Percentiles rank a stretch among this genome's conserved stretches.
Evolutionary conservation across 179 eudicot species (phyloP).

Genomic region (Silene vulgaris): DNA sequence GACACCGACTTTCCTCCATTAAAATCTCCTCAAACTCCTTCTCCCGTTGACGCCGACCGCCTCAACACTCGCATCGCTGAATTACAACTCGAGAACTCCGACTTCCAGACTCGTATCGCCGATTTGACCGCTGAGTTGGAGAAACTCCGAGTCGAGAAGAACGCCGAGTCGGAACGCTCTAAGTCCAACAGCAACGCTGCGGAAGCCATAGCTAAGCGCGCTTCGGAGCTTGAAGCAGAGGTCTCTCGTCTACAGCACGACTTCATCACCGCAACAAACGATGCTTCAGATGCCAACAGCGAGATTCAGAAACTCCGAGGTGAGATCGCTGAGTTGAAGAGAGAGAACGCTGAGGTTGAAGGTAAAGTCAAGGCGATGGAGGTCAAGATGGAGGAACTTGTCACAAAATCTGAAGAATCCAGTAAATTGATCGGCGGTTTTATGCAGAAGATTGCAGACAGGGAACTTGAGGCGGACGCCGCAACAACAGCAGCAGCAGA

Average conservation of each 20-base stretch:
- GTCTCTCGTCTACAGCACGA: conserved; percentile 17
- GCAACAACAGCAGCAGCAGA: neutral
- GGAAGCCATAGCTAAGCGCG: conserved; percentile 10
- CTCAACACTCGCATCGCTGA: conserved; percentile 13
- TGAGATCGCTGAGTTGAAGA: conserved; percentile 10
- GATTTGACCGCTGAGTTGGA: conserved; percentile 17
- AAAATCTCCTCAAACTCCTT: conserved; percentile 16
- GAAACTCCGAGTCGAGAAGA: neutral
- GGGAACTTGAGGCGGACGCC: neutral
- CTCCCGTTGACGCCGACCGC: neutral
- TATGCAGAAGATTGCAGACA: neutral
- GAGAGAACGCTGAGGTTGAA: conserved; percentile 8
- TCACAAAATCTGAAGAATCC: neutral
- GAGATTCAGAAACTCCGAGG: conserved; percentile 1
- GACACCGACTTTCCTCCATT: conserved; percentile 17
- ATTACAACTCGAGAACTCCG: conserved; percentile 2
- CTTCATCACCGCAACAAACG: conserved; percentile 2
- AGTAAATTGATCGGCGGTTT: conserved; percentile 3
- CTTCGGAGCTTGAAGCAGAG: conserved; percentile 4
- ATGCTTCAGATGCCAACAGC: neutral
- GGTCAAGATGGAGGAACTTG: conserved; percentile 11
- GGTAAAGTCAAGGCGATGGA: conserved; percentile 1
- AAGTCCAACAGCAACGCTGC: neutral
- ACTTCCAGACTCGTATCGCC: conserved; percentile 5
- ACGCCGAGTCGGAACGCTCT: conserved; percentile 2